Base-by-base conservation (phyloP, 441 rosid genomes). In the Erysimum cheiri region DNA sequence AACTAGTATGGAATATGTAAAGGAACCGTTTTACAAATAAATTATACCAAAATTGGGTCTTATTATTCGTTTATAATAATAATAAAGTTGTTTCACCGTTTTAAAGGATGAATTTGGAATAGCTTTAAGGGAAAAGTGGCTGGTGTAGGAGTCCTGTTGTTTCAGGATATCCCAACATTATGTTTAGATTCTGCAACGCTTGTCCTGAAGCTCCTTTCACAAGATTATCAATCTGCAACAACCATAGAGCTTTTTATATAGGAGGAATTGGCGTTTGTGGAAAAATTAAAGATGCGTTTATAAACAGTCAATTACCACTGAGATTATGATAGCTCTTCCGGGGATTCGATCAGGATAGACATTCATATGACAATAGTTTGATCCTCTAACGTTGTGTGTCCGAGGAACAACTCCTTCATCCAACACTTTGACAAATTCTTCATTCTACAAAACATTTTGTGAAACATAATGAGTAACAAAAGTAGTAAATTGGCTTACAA, bases 131-230 rank as follows among this genome's bases (percentile, higher is more conserved):
- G 77, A 94, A 94, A 76, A 92, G 54, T 7, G 98, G 88, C 70
- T 79, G 88, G 63, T 81, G 69, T 17, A 78, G 77, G 60, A 94
- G 98, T 73, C 99, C 96, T 1, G 82, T 87, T 35, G 78, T 82
- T 84, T 94, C 96, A 1, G 92, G 88, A 76, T 73, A 85, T 61
- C 93, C 97, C 83, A 92, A 82, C 99, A 92, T 95, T 71, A 85
- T 28, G 80, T 95, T 95, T n/a, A 92, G 92, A 76, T 95, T 92
- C 78, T 92, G 99, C 43, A 95, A 73, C 7, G 99, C 99, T 83
- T 95, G 99, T 59, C 99, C 98, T 0, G 97, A 95, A 68, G 97
- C 99, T 75, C 99, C 99, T 83, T 95, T 95, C 80, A 92, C 87
- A 3, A 95, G 88, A 78, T 95, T 90, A 79, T 95, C 98, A 64